Conservation (phyloP, 768 basidiomycete genomes). For the Leccinellum albellum region DNA sequence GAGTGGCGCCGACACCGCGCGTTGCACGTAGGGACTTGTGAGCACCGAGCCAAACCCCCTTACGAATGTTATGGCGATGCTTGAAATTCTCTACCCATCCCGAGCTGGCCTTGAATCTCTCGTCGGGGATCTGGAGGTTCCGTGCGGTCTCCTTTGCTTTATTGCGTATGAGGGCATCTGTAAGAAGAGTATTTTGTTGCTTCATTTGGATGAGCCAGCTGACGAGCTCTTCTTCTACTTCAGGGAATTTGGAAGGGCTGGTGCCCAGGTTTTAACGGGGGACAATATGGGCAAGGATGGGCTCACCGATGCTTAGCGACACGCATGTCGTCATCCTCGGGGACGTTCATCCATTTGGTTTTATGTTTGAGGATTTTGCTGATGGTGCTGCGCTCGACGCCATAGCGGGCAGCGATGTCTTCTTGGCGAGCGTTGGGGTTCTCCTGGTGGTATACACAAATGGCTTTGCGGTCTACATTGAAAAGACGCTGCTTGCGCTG, state of each 20-base stretch:
- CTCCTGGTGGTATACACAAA: constrained; percentile 62
- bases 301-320: constrained; percentile 68
- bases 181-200: constrained; percentile 46
- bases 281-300: constrained; percentile 1
- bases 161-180: constrained; percentile 59
- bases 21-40: constrained; percentile 34
- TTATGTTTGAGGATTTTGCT: constrained; percentile 88
- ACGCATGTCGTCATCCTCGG: constrained; percentile 52
- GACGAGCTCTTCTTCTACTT: constrained; percentile 63
- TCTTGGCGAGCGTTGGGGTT: constrained; percentile 75
- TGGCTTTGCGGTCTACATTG: constrained; percentile 69
- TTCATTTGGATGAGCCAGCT: constrained; percentile 58
- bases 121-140: constrained; percentile 52
- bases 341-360: constrained; percentile 73
- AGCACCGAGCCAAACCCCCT: constrained; percentile 52
- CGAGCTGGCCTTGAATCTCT: constrained; percentile 86
- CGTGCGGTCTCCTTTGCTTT: constrained; percentile 68
- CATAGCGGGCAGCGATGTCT: constrained; percentile 72
- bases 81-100: constrained; percentile 95
- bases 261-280: constrained; percentile 4
- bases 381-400: constrained; percentile 89
- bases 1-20: constrained; percentile 29
- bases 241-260: constrained; percentile 79
- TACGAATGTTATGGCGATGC: constrained; percentile 70
- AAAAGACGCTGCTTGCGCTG: constrained; percentile 72